Evolutionary conservation across 2,329 filamentous ascomycete genomes (phyloP), one percentile per base, ranked within the genome.

Genomic region (Thielaviopsis ethacetica): DNA sequence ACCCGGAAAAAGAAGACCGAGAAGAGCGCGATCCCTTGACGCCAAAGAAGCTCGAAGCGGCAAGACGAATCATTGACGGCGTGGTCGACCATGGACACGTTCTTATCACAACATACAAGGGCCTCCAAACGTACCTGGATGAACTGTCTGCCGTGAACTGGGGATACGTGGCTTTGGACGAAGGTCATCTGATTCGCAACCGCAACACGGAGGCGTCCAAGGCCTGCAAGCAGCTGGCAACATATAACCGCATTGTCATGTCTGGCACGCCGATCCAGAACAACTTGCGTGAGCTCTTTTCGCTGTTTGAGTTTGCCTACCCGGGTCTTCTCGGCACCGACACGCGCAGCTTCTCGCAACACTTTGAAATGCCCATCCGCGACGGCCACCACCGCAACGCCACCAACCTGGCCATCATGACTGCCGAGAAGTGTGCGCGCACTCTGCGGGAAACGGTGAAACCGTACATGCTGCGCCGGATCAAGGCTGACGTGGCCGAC

Each of bases 231-330:
- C 88, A 96, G 69, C 74, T 98, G 12, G 84, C 86, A 38, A 98
- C 93, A 0, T 81, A 87, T 0, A 93, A 97, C 65, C 82, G 94
- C 22, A 79, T 97, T 63, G 97, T 98, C 61, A 75, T 98, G 1
- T 97, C 94, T 0, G 93, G 93, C 5, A 98, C 93, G 0, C 94
- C 94, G 0, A 94, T 98, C 76, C 94, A 98, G 69, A 98, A 98
- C 70, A 97, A 96, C 63, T 73, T 98, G 26, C 85, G 86, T 0
- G 94, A 98, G 68, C 75, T 98, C 0, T 98, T 93, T 91, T 97
- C 91, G 0, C 74, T 98, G 0, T 97, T 98, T 67, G 94, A 98
- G 68, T 98, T 98, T 67, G 86, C 97, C 60, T 97, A 90, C 62
- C 93, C 94, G 0, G 96, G 97, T 88, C 85, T 91, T 15, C 74